phyloP scores from a whole-genome alignment of 1,284 basidiomycete species.

The Sporisorium scitamineum region DNA sequence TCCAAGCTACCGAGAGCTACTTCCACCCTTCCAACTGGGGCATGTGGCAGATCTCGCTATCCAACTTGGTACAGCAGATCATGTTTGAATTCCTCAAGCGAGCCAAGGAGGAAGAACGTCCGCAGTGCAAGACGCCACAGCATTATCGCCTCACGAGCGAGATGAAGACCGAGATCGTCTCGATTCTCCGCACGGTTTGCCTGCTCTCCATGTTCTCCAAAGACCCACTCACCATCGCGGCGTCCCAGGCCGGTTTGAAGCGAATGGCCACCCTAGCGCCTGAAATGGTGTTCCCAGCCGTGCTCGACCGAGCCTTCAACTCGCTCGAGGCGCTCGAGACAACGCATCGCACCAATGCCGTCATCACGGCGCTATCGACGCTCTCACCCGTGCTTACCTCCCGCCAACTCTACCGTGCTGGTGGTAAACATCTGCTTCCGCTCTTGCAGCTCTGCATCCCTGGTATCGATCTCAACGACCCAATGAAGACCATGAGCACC shows the following conservation, averaged over 20 bases:
- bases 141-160: slow-evolving; percentile 80
- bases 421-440: slow-evolving; percentile 88
- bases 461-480: slow-evolving; percentile 94
- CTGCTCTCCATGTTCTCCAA: slow-evolving; percentile 96
- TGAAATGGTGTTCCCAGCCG: slow-evolving; percentile 86
- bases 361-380: slow-evolving; percentile 86
- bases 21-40: slow-evolving; percentile 79
- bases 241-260: slow-evolving; percentile 73
- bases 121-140: slow-evolving; percentile 83
- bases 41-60: slow-evolving; percentile 74
- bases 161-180: slow-evolving; percentile 86
- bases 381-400: slow-evolving; percentile 83
- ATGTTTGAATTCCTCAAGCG: slow-evolving; percentile 79
- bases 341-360: slow-evolving; percentile 72
- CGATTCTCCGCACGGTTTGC: slow-evolving; percentile 84
- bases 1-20: slow-evolving; percentile 92
- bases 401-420: slow-evolving; percentile 80
- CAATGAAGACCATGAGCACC: slow-evolving; percentile 83
- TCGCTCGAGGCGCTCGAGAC: slow-evolving; percentile 79
- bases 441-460: slow-evolving; percentile 90
- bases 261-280: slow-evolving; percentile 85
- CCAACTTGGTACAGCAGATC: slow-evolving; percentile 85
- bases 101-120: slow-evolving; percentile 78
- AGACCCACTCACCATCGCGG: slow-evolving; percentile 72
- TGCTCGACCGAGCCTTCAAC: slow-evolving; percentile 89